phyloP scores from a whole-genome alignment of 2,329 filamentous ascomycete genomes.

The Erysiphe pulchra region DNA sequence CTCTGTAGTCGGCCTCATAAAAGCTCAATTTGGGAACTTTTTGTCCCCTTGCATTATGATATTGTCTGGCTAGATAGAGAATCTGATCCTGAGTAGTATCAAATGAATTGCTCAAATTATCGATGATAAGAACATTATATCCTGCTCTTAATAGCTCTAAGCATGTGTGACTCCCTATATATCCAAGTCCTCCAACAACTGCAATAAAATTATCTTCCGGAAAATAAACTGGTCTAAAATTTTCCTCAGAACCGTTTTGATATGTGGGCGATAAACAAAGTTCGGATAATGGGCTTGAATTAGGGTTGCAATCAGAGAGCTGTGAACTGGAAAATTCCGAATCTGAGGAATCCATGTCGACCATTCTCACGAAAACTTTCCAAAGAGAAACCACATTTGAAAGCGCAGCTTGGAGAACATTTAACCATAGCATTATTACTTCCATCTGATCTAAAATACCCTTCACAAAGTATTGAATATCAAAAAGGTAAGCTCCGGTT shows the following conservation, averaged over 20 bases:
- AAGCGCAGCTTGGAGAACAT: too few species aligned
- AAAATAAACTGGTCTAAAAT: not conserved
- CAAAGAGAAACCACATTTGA: too few species aligned
- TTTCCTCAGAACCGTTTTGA: not conserved
- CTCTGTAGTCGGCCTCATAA: slow-evolving; percentile 10
- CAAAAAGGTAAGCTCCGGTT: too few species aligned
- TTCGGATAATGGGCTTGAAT: not conserved
- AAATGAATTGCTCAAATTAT: slow-evolving; percentile 15
- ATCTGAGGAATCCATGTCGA: not conserved
- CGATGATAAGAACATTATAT: slow-evolving; percentile 19
- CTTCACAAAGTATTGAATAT: too few species aligned
- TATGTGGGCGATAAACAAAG: not conserved
- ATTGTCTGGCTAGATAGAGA: slow-evolving; percentile 5
- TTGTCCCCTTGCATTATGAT: slow-evolving; percentile 3
- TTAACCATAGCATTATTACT: too few species aligned
- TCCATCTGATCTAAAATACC: too few species aligned
- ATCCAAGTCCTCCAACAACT: slow-evolving; percentile 21
- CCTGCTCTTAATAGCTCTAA: slow-evolving; percentile 22
- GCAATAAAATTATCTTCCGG: slow-evolving; percentile 1
- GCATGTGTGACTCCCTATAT: slow-evolving; percentile 24
- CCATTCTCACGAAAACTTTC: too few species aligned
- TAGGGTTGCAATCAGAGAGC: not conserved
- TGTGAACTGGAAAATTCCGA: not conserved
- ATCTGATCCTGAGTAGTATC: slow-evolving; percentile 7
- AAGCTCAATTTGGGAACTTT: slow-evolving; percentile 7